Percentiles rank a stretch among this genome's conserved stretches.
Conservation (phyloP, 2,329 filamentous ascomycete genomes). For the Diaporthe eres region DNA sequence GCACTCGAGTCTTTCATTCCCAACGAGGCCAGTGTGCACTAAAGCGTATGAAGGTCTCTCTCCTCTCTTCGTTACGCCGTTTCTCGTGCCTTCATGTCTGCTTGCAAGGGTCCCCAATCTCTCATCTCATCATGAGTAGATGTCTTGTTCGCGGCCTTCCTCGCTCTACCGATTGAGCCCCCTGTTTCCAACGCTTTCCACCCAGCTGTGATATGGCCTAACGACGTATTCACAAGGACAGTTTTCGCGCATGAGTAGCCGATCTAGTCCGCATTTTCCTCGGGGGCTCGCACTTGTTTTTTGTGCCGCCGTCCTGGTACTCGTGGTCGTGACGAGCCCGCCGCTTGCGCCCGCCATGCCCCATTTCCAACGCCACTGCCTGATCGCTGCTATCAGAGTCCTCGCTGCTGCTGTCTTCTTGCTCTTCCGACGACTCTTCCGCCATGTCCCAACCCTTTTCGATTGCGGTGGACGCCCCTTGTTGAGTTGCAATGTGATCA, state of each 20-base stretch:
- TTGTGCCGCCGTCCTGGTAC: background rate
- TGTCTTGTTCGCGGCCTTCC: background rate
- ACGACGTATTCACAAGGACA: background rate
- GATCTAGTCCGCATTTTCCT: background rate
- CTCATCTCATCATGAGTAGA: background rate
- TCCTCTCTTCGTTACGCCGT: background rate
- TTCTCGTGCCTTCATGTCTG: background rate
- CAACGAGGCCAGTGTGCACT: background rate
- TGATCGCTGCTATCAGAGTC: background rate
- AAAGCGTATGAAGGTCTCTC: background rate
- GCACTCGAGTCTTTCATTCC: background rate
- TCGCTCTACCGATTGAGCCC: background rate
- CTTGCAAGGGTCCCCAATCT: background rate
- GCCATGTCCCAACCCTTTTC: constrained; percentile 7
- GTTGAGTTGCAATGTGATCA: background rate
- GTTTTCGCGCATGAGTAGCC: background rate
- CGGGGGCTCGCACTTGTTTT: background rate
- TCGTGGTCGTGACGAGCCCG: background rate
- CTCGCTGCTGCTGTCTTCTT: background rate
- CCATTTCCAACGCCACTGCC: too few species aligned
- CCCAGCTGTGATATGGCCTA: background rate
- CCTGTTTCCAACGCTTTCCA: too few species aligned
- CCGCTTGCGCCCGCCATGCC: background rate
- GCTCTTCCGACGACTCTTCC: background rate
- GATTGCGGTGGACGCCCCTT: background rate